Evolutionary conservation across 2,329 filamentous ascomycete genomes (phyloP).

Genomic region (Exserohilum turcica): DNA sequence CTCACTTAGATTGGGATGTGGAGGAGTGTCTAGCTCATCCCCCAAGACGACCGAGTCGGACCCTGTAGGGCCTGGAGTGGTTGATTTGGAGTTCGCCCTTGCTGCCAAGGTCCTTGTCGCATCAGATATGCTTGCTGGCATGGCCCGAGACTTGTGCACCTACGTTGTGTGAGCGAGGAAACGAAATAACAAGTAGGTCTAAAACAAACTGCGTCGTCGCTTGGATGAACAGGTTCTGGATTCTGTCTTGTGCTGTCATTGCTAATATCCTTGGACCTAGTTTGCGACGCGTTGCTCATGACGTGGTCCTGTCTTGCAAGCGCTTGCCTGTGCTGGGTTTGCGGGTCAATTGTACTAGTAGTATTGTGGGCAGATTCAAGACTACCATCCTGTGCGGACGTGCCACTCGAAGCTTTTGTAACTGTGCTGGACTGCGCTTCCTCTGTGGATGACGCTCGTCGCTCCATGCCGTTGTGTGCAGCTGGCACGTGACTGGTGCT

Average conservation of each 20-base stretch:
- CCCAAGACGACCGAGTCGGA: background rate
- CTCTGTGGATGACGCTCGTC: background rate
- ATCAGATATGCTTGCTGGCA: background rate
- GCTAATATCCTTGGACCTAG: background rate
- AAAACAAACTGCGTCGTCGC: conserved; percentile 15
- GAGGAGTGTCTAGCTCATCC: background rate
- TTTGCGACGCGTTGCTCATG: background rate
- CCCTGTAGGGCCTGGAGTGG: background rate
- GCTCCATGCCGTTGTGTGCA: background rate
- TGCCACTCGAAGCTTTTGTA: background rate
- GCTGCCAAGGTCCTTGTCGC: background rate
- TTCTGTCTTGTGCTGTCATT: background rate
- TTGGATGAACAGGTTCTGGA: background rate
- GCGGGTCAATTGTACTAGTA: background rate
- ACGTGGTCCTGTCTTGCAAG: background rate
- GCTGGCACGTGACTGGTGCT: background rate
- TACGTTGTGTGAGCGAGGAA: conserved; percentile 11
- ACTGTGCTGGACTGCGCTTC: background rate
- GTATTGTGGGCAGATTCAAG: background rate
- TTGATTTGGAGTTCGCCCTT: background rate
- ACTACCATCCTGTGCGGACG: background rate
- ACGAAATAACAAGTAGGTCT: background rate
- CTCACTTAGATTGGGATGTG: background rate
- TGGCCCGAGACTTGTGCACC: background rate
- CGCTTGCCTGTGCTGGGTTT: background rate